Evolutionary conservation across 164 flowering plant species (phyloP), one percentile per base, ranked within the genome.

Genomic region (Aristolochia contorta): DNA sequence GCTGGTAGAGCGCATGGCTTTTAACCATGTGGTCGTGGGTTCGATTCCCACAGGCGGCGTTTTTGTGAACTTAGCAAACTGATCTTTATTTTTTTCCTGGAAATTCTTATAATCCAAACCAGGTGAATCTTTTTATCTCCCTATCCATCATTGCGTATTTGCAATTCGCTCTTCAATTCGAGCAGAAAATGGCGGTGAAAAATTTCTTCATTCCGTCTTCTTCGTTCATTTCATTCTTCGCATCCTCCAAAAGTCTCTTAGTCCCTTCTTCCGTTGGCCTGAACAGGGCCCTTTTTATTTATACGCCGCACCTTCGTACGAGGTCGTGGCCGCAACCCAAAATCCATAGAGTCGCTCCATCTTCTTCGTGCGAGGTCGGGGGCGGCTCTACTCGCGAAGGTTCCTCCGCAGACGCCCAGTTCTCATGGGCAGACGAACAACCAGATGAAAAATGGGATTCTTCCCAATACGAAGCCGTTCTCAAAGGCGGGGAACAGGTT

Each of bases 401-500:
- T 60, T 43, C 47, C 24, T 56, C 43, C 37, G 58, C 27, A 13
- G 57, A 54, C 58, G 54, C 18, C 43, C 63, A 45, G 65, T 47
- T 45, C 43, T 45, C 20, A 41, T 30, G 58, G 48, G 66, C 13
- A n/a, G 54, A 46, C 37, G 54, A 55, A 6, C 59, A 55, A 27
- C 32, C 54, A 14, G 67, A 47, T 5, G 63, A 67, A 47, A 71
- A 69, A 54, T 64, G 72, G 68, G 80, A 72, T 41, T 16, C 71
- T 60, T n/a, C 85, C 18, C 65, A 86, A 71, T 81, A 82, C 65
- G 85, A 86, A 60, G 94, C 86, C 19, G 58, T 93, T 2, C 86
- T 93, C 71, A 80, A 77, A 70, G 98, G 98, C 37, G 98, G 98
- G 0, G 98, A 93, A 19, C 98, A 93, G 63, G 97, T 93, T 71